Base-by-base conservation (phyloP, 306 rosid genomes). In the Parietaria judaica region DNA sequence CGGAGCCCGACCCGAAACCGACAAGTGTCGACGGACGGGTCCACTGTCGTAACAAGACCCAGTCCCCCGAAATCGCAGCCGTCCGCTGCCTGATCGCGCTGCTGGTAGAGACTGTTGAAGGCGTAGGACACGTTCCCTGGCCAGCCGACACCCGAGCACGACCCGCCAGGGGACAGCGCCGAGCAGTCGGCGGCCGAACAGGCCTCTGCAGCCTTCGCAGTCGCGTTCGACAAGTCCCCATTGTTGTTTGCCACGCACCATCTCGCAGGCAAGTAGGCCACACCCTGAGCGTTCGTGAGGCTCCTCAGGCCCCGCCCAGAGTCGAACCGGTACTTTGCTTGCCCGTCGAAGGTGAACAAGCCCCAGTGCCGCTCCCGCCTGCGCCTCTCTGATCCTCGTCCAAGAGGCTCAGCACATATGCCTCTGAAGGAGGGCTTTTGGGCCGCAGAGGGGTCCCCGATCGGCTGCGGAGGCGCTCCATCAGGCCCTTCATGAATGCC, bases 241-340 rank as follows among this genome's bases (percentile, higher is more conserved):
- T 88, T 92, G 75, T 88, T 82, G 96, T 92, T 84, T 81, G 82
- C 90, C 44, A 92, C 98, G 69, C 96, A 88, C 98, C 98, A 92
- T 73, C 67, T 86, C 2, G 92, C 58, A 54, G 94, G 73, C 50
- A 88, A 94, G 74, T 88, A 92, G 60, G 80, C 94, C 3, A 92
- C 90, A 67, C 84, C 73, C 63, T 83, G 88, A 36, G 96, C 95
- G 70, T 88, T 78, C 74, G 73, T 71, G 1, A 82, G 87, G 79
- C 60, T 63, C 74, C 78, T 82, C 41, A 79, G 63, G 46, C 89
- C 86, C 61, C 75, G 82, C 63, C 79, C 83, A 15, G 88, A 77
- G 65, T 88, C 86, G 16, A 82, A 49, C 53, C 14, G 81, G 72
- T 88, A 91, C 79, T 91, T 91, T 61, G 96, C 92, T 80, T 91